Percentiles rank a stretch among this genome's conserved stretches.
Evolutionary conservation across 805 yeast genomes (phyloP).

Genomic region (Lipomyces lipofer): DNA sequence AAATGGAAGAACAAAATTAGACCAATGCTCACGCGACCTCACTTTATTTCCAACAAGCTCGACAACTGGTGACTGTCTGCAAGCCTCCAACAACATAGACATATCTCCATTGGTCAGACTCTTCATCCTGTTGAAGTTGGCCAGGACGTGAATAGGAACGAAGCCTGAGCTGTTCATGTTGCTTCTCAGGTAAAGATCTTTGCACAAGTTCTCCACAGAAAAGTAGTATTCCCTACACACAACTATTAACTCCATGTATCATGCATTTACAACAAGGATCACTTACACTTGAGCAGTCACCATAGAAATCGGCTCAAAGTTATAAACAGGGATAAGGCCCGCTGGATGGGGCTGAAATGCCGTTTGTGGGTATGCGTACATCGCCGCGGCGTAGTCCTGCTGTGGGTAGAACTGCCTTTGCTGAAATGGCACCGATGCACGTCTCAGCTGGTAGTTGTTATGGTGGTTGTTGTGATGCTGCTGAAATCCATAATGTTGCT

Average conservation of each 20-base stretch:
- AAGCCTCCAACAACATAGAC: constrained; percentile 55
- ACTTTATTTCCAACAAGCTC: constrained; percentile 56
- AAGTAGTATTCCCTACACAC: constrained; percentile 73
- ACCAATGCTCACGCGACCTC: constrained; percentile 59
- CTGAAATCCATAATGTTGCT: constrained; percentile 16
- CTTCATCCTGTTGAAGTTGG: constrained; percentile 74
- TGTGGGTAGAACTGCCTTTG: constrained; percentile 26
- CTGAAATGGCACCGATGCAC: constrained; percentile 25
- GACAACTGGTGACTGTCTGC: constrained; percentile 53
- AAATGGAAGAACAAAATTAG: constrained; percentile 67
- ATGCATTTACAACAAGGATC: background rate
- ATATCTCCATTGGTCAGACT: constrained; percentile 60
- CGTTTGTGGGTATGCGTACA: constrained; percentile 21
- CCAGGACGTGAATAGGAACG: constrained; percentile 61
- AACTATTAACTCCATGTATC: background rate
- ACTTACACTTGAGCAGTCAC: constrained; percentile 25
- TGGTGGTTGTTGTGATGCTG: constrained; percentile 17
- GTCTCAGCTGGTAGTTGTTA: constrained; percentile 19
- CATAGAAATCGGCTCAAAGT: constrained; percentile 20
- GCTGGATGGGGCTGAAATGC: constrained; percentile 13
- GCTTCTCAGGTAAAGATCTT: constrained; percentile 78
- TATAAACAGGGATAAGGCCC: constrained; percentile 17
- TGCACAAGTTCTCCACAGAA: constrained; percentile 79
- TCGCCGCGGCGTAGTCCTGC: constrained; percentile 24
- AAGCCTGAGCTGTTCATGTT: constrained; percentile 79